These are phyloP conservation scores for Trichophyton mentagrophytes DNA, from an alignment of 2,329 filamentous ascomycete genomes.

Conservation along the genomic window DNA sequence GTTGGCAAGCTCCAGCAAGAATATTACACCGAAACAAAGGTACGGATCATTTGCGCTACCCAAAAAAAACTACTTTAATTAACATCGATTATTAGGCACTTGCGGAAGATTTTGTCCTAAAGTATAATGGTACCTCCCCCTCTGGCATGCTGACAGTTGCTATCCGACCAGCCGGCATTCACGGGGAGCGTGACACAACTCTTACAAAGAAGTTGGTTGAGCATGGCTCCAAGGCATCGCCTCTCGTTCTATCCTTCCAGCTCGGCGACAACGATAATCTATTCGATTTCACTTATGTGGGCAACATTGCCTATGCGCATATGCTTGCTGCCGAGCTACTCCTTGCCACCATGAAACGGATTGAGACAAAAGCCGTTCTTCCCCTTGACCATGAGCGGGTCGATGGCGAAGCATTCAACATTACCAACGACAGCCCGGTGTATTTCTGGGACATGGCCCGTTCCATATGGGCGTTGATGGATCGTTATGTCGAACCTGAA, in stretches of 20 bases:
- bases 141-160: constrained; percentile 60
- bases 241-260: constrained; percentile 59
- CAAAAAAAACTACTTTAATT: background rate
- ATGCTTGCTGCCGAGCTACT: constrained; percentile 66
- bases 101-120: constrained; percentile 69
- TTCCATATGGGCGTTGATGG: constrained; percentile 51
- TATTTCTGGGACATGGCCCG: constrained; percentile 86
- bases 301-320: constrained; percentile 64
- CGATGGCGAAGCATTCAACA: constrained; percentile 77
- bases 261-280: constrained; percentile 62
- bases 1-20: constrained; percentile 57
- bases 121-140: constrained; percentile 52
- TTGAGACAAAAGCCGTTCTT: constrained; percentile 38
- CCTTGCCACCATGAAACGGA: constrained; percentile 34
- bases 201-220: constrained; percentile 60
- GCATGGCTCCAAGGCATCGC: constrained; percentile 46
- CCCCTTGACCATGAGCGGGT: constrained; percentile 61
- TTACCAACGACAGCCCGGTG: constrained; percentile 78
- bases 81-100: constrained; percentile 42
- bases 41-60: constrained; percentile 22
- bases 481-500: constrained; percentile 30
- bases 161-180: constrained; percentile 77
- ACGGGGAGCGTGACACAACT: constrained; percentile 78
- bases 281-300: constrained; percentile 58
- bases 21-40: constrained; percentile 88